Percentiles rank a stretch among this genome's conserved stretches.
Evolutionary conservation across 1,284 basidiomycete species (phyloP).

Genomic region (Apiotrichum porosum): DNA sequence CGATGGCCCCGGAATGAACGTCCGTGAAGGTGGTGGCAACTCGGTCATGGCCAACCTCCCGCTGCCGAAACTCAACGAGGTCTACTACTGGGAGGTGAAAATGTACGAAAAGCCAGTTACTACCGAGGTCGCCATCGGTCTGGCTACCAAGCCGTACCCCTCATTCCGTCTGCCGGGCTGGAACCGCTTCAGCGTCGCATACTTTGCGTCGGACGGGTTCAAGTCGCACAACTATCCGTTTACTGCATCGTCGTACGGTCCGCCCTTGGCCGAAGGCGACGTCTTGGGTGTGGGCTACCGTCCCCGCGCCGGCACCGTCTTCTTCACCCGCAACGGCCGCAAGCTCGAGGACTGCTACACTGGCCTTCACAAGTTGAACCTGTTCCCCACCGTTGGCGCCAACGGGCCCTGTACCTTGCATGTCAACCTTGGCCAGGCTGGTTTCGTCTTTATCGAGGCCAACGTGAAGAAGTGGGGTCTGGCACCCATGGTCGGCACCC

Average conservation of each 20-base stretch:
- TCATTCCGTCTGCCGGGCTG: constrained; percentile 85
- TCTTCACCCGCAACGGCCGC: constrained; percentile 92
- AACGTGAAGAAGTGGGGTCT: constrained; percentile 99
- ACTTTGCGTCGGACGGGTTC: constrained; percentile 87
- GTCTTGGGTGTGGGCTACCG: constrained; percentile 89
- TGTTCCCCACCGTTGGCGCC: constrained; percentile 91
- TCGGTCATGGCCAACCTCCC: constrained; percentile 92
- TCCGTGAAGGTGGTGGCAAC: constrained; percentile 60
- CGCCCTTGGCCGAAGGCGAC: constrained; percentile 83
- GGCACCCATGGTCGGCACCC: constrained; percentile 87
- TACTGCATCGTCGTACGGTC: constrained; percentile 78
- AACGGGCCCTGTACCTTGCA: constrained; percentile 91
- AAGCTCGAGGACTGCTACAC: constrained; percentile 91
- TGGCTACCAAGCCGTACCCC: constrained; percentile 93
- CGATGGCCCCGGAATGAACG: constrained; percentile 71
- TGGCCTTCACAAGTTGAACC: constrained; percentile 78
- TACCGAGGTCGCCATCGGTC: constrained; percentile 78
- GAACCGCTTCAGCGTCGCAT: constrained; percentile 87
- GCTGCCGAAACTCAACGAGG: constrained; percentile 89
- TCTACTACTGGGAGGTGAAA: constrained; percentile 97
- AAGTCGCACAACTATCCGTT: constrained; percentile 98
- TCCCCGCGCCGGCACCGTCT: constrained; percentile 89
- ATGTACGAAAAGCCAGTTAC: constrained; percentile 86
- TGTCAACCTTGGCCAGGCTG: constrained; percentile 90
- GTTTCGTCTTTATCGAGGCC: constrained; percentile 95